Evolutionary conservation across 139 green algal genomes (phyloP), one percentile per base, ranked within the genome.

Genomic region (Desmodesmus armatus): DNA sequence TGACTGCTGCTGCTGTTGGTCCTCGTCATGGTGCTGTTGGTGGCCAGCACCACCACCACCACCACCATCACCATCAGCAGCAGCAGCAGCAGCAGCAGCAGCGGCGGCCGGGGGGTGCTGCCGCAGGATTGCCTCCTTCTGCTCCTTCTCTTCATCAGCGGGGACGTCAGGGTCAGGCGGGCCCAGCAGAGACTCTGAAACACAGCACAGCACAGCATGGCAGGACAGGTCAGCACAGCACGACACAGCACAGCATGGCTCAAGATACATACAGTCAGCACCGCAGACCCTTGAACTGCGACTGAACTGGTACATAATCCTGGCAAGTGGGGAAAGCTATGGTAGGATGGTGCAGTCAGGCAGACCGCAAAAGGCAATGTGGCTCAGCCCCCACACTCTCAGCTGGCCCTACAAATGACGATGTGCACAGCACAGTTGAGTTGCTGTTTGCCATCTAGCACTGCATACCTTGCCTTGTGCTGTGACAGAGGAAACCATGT

Each of bases 211-310:
- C 0, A 87, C 90, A 35, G 92, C 92, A 17, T 90, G 94, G 49
- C 88, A 94, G 63, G 92, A 93, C 95, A 55, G 91, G 94, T 43
- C 90, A 93, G 43, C 95, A 98, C 93, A 98, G 97, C 93, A 98
- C 97, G 93, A 98, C 97, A 92, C 96, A 92, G 37, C 92, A 94
- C 78, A 98, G 98, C 70, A 82, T 93, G 0, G 92, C 94, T 3
- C 84, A n/a, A n/a, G 94, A 44, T 94, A 98, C 91, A 97, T 98
- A 87, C 95, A 98, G 92, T 90, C 97, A 67, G 96, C 94, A 29
- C n/a, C n/a, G n/a, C n/a, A n/a, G n/a, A n/a, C n/a, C n/a, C n/a
- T n/a, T n/a, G n/a, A n/a, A n/a, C n/a, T n/a, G n/a, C n/a, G n/a
- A n/a, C n/a, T n/a, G n/a, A n/a, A n/a, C n/a, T n/a, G n/a, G n/a